A percentile compares a stretch with the other conserved stretches of the same genome.
Conservation (phyloP, 164 flowering plant species). For the Tinospora cordifolia region DNA sequence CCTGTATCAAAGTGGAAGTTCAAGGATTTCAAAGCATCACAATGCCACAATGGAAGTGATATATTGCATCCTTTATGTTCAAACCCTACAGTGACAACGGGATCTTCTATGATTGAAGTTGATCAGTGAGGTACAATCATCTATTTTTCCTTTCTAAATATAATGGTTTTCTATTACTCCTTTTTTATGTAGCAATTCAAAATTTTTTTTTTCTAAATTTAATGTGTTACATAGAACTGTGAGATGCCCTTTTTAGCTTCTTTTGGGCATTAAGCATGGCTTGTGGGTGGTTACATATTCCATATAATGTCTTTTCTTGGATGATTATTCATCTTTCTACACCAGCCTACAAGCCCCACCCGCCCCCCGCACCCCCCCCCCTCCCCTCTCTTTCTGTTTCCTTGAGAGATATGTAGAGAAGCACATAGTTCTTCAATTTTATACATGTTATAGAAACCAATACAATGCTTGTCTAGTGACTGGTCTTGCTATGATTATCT, state of each 20-base stretch:
- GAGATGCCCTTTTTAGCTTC: not conserved
- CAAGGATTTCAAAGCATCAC: slow-evolving; percentile 45
- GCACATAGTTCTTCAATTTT: not conserved
- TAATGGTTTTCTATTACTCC: not conserved
- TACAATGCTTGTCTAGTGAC: not conserved
- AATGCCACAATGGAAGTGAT: slow-evolving; percentile 49
- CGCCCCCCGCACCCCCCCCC: too few relatives aligned
- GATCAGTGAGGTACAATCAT: slow-evolving; percentile 35
- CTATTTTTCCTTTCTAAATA: not conserved
- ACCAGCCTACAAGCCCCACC: too few relatives aligned
- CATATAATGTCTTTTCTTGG: not conserved
- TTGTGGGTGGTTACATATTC: not conserved
- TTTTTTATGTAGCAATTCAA: not conserved
- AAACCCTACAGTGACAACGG: slow-evolving; percentile 17
- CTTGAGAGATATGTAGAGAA: not conserved
- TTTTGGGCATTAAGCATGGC: not conserved
- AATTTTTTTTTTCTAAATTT: not conserved
- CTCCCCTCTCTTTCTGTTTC: not conserved
- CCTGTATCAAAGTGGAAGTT: slow-evolving; percentile 41
- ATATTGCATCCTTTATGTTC: slow-evolving; percentile 41
- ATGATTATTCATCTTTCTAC: not conserved
- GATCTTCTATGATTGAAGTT: slow-evolving; percentile 27
- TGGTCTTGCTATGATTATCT: not conserved
- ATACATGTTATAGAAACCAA: not conserved
- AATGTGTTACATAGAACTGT: not conserved